Evolutionary conservation across 108 stramenopile genomes (phyloP), one percentile per base, ranked within the genome.

Genomic region (Cyclotella choctawhatcheeana): DNA sequence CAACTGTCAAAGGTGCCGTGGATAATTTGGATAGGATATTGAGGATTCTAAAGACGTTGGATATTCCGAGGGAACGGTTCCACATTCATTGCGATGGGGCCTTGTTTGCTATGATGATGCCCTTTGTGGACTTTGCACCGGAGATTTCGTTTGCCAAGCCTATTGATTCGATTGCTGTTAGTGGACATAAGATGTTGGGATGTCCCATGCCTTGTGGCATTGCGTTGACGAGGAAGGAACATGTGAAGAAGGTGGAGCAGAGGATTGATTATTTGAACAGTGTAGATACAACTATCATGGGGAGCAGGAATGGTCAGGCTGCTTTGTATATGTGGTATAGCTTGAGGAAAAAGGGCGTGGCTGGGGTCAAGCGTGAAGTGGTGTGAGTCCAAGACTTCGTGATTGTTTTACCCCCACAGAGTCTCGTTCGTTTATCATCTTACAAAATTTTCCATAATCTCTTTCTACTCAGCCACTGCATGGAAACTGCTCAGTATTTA

Each of bases 161-260:
- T 10, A 94, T 94, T 80, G 93, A 94, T 76, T 78, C 75, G 24
- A 92, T 94, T 67, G 90, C 93, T 18, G 93, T 94, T 24, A 88
- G 86, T 67, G 93, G 93, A 52, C 93, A 94, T 77, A 94, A 94
- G 73, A 94, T 94, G 93, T 81, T 94, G 29, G 93, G 93, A 25
- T 92, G 89, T 72, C 93, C 93, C 50, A 94, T 94, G 93, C 93
- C 93, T 3, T 94, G 93, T 69, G 93, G 93, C 22, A 85, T 94
- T 55, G 88, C 93, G 0, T 81, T 94, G 55, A 81, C 74, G 37
- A 84, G 93, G 50, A 94, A 90, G 82, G 91, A 92, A 69, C 90
- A 94, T 79, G 91, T 94, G 40, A 76, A 87, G 68, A 94, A 91
- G 74, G 88, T 94, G 30, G 91, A 94, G 64, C 86, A 89, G 65